These are phyloP conservation scores for Paraphysoderma sedebokerense DNA, from an alignment of 371 early-diverging fungal genomes.

Conservation along the genomic window DNA sequence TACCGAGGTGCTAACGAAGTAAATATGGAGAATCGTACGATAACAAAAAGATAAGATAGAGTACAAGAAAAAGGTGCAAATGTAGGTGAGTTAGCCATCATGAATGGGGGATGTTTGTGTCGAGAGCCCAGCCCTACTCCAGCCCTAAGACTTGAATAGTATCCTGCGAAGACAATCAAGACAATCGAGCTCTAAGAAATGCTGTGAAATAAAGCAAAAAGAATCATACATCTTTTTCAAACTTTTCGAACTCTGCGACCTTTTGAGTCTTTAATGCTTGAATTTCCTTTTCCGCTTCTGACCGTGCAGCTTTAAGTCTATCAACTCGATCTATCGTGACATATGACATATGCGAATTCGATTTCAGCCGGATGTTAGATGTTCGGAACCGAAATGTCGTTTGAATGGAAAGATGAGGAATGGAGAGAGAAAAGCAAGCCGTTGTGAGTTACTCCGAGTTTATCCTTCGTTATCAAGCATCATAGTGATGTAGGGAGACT, in stretches of 20 bases:
- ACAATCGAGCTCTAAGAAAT: not conserved
- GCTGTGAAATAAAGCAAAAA: not conserved
- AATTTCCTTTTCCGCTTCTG: constrained; percentile 85
- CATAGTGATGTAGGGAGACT: not conserved
- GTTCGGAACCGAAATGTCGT: not conserved
- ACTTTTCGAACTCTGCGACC: constrained; percentile 58
- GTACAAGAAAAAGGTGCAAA: not conserved
- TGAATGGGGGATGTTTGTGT: no score
- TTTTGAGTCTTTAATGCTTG: constrained; percentile 68
- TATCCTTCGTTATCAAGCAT: no score
- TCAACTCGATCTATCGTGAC: constrained; percentile 61
- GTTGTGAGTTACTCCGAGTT: no score
- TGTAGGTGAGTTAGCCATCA: no score
- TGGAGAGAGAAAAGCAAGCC: not conserved
- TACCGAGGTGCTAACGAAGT: constrained; percentile 45
- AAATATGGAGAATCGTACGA: not conserved
- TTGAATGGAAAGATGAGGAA: not conserved
- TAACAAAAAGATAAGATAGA: not conserved
- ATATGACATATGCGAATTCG: not conserved
- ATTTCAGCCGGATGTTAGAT: not conserved
- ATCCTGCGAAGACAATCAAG: not conserved
- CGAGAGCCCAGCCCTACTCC: no score
- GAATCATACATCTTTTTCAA: constrained; percentile 63
- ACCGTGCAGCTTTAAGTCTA: constrained; percentile 83
- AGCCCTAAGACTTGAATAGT: not conserved